These are phyloP conservation scores for Carnegiea gigantea DNA, from an alignment of 179 eudicot genomes.

Conservation along the genomic window DNA sequence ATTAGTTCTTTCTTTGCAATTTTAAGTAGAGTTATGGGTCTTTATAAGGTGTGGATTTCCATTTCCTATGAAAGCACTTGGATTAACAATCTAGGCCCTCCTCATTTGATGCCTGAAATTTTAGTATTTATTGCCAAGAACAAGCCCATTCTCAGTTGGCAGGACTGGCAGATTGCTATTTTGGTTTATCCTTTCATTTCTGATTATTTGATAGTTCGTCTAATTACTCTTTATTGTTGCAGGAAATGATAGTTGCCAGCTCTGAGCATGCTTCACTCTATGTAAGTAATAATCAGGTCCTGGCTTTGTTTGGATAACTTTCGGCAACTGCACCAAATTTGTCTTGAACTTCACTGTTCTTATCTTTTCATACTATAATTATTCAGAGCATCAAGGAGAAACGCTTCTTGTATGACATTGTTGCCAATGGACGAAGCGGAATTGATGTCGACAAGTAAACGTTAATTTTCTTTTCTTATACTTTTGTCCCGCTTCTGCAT, in stretches of 20 bases:
- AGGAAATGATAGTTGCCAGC: constrained; percentile 85
- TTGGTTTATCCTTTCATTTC: not conserved
- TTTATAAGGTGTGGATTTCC: not conserved
- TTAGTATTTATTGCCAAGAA: not conserved
- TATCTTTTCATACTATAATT: not conserved
- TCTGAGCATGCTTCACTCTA: constrained; percentile 40
- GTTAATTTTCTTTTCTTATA: not conserved
- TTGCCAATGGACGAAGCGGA: constrained; percentile 84
- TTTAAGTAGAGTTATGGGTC: not conserved
- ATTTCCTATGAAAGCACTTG: not conserved
- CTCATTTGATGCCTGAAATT: not conserved
- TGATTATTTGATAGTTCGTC: not conserved
- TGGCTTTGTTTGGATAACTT: not conserved
- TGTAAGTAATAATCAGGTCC: constrained; percentile 37
- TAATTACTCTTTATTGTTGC: constrained; percentile 17
- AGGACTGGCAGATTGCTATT: not conserved
- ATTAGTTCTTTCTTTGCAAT: not conserved
- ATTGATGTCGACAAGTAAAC: constrained; percentile 84
- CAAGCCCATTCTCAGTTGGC: not conserved
- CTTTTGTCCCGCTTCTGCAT: not conserved
- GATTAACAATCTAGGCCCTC: not conserved
- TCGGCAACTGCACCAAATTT: not conserved
- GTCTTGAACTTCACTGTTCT: not conserved
- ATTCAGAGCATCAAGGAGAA: constrained; percentile 59
- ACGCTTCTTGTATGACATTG: constrained; percentile 74